Percentiles rank a stretch among this genome's conserved stretches.
Evolutionary conservation across 2,329 filamentous ascomycete genomes (phyloP).

Genomic region (Venturiaceae sp.): DNA sequence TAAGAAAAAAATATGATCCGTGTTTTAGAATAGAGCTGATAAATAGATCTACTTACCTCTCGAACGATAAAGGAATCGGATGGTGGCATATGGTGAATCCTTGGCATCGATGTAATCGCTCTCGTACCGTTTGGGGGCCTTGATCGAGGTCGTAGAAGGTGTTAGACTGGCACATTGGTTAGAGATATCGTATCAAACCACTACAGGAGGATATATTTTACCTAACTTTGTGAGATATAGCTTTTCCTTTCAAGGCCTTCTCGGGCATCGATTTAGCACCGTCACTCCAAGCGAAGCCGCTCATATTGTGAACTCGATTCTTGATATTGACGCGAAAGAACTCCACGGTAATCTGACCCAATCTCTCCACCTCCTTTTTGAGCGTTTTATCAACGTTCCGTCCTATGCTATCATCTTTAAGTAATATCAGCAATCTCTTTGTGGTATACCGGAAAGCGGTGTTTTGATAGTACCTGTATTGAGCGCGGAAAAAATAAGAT

Average conservation of each 20-base stretch:
- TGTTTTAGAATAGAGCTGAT: not conserved
- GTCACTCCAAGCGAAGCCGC: not conserved
- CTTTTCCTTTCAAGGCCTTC: conserved; percentile 1
- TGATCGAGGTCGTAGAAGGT: not conserved
- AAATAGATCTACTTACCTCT: not conserved
- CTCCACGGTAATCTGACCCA: not conserved
- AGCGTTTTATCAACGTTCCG: not conserved
- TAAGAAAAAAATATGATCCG: not conserved
- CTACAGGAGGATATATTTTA: not conserved
- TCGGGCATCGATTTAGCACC: not conserved
- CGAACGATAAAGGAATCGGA: conserved; percentile 1
- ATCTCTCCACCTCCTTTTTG: not conserved
- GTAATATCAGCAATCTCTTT: not conserved
- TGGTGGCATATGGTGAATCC: not conserved
- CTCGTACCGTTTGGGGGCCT: not conserved
- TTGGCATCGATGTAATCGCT: not conserved
- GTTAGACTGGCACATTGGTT: not conserved
- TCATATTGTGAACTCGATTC: no score
- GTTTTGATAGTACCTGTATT: not conserved
- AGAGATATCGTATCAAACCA: not conserved
- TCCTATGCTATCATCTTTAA: not conserved
- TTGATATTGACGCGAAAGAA: no score
- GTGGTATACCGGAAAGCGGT: not conserved
- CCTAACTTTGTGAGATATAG: not conserved
- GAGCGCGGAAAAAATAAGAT: not conserved